Evolutionary conservation across 1,284 basidiomycete species (phyloP).

Genomic region (Ceratobasidium sp.): DNA sequence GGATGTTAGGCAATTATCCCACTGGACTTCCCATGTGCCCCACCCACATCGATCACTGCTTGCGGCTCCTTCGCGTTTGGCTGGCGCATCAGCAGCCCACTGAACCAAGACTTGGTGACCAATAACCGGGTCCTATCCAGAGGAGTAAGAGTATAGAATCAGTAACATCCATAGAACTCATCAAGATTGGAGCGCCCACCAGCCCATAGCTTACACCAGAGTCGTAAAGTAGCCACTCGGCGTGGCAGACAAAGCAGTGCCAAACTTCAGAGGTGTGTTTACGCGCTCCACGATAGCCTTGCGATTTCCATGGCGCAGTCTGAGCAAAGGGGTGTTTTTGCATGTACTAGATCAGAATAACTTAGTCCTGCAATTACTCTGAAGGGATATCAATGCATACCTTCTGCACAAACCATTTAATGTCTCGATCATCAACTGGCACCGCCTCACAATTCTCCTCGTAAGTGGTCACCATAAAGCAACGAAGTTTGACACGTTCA

Average conservation of each 20-base stretch:
- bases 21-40: constrained; percentile 32
- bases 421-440: constrained; percentile 10
- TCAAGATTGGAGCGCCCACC: not conserved
- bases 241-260: constrained; percentile 35
- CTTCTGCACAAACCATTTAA: constrained; percentile 35
- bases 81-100: constrained; percentile 24
- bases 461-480: constrained; percentile 18
- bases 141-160: no score
- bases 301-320: not conserved
- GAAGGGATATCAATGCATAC: not conserved
- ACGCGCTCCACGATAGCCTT: constrained; percentile 32
- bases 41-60: constrained; percentile 20
- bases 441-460: not conserved
- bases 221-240: constrained; percentile 28
- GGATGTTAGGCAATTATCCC: constrained; percentile 11
- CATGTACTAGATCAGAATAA: not conserved
- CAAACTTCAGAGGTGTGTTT: constrained; percentile 37
- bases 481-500: constrained; percentile 33
- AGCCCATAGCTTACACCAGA: not conserved
- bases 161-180: no score
- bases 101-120: not conserved
- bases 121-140: constrained; percentile 17
- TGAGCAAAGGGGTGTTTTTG: constrained; percentile 15
- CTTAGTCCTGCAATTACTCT: not conserved
- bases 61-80: constrained; percentile 23